Evolutionary conservation across 345 rosid genomes (phyloP), one percentile per base, ranked within the genome.

Genomic region (Ceriops decandra): DNA sequence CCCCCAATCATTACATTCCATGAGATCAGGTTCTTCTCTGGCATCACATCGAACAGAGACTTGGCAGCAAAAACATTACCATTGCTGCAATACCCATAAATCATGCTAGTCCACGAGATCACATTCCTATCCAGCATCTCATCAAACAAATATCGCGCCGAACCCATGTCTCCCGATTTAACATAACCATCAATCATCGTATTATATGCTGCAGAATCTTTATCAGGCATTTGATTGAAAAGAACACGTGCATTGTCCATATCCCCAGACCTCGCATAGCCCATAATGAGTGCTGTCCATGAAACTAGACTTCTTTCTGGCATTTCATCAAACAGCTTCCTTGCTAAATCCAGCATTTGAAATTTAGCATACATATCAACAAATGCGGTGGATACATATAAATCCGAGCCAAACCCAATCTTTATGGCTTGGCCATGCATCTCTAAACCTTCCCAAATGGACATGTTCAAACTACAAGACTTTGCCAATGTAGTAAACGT

Each of bases 1-100:
- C 97, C 96, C 17, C 88, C 77, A 53, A 91, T 89, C 87, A 91
- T 86, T 15, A 82, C 86, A 59, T 91, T 91, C 97, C 93, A 91
- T 60, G 97, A 87, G 58, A 80, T 67, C 20, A 86, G 21, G 76
- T 86, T 91, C 76, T 76, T 91, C 52, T 75, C 83, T 0, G 91
- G 91, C 96, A 89, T 91, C 32, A 78, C 82, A 72, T 89, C 87
- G 67, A 89, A 91, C 30, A 91, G 68, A 0, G 63, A 33, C 68
- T 81, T 73, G 15, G 93, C 93, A 66, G 93, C 81, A 26, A 63
- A 61, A 49, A 86, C 33, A 62, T 89, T 88, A 28, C 83, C 85
- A 53, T 35, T 62, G 31, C 64, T 80, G 80, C 85, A 87, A 76
- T 83, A 87, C 58, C 96, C 97, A 71, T 84, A 67, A 67, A 87